Evolutionary conservation across 1,284 basidiomycete genomes (phyloP), one percentile per base, ranked within the genome.

Genomic region (Pascua sp.): DNA sequence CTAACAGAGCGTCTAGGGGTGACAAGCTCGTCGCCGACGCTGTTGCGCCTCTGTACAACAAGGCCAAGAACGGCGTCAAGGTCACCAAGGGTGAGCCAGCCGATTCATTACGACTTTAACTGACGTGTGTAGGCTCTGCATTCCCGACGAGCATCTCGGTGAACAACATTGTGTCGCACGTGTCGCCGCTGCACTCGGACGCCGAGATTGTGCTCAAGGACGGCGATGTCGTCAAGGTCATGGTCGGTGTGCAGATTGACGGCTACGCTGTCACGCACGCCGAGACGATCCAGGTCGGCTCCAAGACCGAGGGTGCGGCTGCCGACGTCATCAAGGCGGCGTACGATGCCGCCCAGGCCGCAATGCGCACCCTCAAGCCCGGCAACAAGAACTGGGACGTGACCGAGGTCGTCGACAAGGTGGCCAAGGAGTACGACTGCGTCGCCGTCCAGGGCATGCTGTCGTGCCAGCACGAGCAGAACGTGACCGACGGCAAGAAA

Each of bases 401-500:
- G 55, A 95, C 91, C 49, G 92, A 97, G 54, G 85, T 86, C 53
- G 87, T 98, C 51, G 82, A 82, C 61, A 88, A 88, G 72, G 83
- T 87, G 45, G 83, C 86, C 24, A 80, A 84, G 16, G 82, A 85
- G 51, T 94, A 86, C 82, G 83, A 83, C 63, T 91, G 90, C 81
- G 89, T 90, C 72, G 87, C 90, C 55, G 90, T 96, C 51, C 92
- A 95, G 81, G 91, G 91, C 84, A 77, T 67, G 82, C 77, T 71
- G 53, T 69, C 70, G 48, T 77, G 75, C 65, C 72, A 74, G 77
- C 92, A 97, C 76, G 83, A 86, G 38, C 89, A 95, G 76, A 92
- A 95, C 72, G 86, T 92, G 61, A 93, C 96, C 69, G 94, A 97
- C 78, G 92, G 92, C 63, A 96, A 95, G 84, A 98, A 97, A 83